A percentile compares a stretch with the other conserved stretches of the same genome.
Conservation (phyloP, 805 yeast species). For the Barnettozyma sp. region DNA sequence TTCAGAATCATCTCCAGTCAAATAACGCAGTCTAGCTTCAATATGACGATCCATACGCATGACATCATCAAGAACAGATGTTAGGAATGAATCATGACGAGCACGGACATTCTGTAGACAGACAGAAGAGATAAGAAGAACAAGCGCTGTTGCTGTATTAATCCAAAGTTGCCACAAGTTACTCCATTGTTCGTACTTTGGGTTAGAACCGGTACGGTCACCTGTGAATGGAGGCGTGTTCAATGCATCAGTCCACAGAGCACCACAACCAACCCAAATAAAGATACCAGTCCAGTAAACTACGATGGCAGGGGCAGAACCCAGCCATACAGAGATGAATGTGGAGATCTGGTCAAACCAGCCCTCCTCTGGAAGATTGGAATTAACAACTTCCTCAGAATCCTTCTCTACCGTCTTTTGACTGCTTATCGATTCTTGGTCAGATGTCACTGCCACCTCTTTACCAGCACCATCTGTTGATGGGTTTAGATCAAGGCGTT, state of each 20-base stretch:
- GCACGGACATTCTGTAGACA: slow-evolving; percentile 10
- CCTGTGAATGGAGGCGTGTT: slow-evolving; percentile 10
- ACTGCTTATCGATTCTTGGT: slow-evolving; percentile 1
- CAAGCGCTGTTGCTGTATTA: slow-evolving; percentile 8
- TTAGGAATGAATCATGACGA: slow-evolving; percentile 8
- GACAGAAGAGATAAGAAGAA: slow-evolving; percentile 7
- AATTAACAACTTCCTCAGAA: slow-evolving; percentile 2
- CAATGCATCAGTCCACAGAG: slow-evolving; percentile 8
- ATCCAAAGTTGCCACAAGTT: slow-evolving; percentile 8
- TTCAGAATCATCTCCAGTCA: slow-evolving; percentile 3
- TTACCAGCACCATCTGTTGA: no score
- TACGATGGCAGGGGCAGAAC: slow-evolving; percentile 7
- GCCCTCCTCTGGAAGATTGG: slow-evolving; percentile 3
- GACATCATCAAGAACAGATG: slow-evolving; percentile 3
- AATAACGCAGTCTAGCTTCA: slow-evolving; percentile 4
- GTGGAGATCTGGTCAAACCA: slow-evolving; percentile 8
- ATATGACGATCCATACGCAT: slow-evolving; percentile 3
- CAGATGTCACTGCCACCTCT: no score
- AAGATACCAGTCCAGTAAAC: slow-evolving; percentile 9
- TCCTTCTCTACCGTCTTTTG: background rate
- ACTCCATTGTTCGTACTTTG: slow-evolving; percentile 10
- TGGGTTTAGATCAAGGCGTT: no score
- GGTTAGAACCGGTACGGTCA: slow-evolving; percentile 7
- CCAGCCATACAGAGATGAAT: slow-evolving; percentile 4
- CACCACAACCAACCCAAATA: slow-evolving; percentile 13